Evolutionary conservation across 192 early-diverging fungal genomes (phyloP).

Genomic region (Rhizoclosmatium sp.): DNA sequence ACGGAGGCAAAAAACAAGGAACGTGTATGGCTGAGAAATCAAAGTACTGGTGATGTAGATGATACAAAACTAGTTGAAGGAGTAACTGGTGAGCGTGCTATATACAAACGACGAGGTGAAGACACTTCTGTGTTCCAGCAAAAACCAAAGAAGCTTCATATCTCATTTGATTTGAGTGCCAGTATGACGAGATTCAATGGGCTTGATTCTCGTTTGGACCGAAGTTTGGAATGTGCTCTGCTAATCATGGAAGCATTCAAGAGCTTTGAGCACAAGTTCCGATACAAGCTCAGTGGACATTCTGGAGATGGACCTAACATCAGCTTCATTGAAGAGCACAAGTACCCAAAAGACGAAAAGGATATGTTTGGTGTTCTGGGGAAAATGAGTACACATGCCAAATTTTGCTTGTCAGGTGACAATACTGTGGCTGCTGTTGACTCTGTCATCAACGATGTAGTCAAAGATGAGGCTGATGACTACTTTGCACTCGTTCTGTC

Average conservation of each 20-base stretch:
- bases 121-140: conserved; percentile 72
- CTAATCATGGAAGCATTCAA: conserved; percentile 77
- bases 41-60: conserved; percentile 81
- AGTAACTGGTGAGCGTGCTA: conserved; percentile 76
- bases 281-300: conserved; percentile 79
- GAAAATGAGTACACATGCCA: conserved; percentile 79
- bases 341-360: conserved; percentile 82
- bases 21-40: conserved; percentile 82
- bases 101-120: conserved; percentile 84
- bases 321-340: conserved; percentile 72
- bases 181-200: conserved; percentile 55
- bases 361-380: conserved; percentile 64
- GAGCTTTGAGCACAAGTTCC: conserved; percentile 80
- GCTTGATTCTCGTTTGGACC: conserved; percentile 51
- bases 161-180: conserved; percentile 83
- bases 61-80: conserved; percentile 80
- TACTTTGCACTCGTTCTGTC: conserved; percentile 81
- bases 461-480: conserved; percentile 74
- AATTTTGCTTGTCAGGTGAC: conserved; percentile 80
- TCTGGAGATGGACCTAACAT: conserved; percentile 77
- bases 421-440: conserved; percentile 75
- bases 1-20: conserved; percentile 84
- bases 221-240: conserved; percentile 51
- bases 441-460: conserved; percentile 72
- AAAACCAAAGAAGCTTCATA: conserved; percentile 77